A percentile compares a stretch with the other conserved stretches of the same genome.
These are phyloP conservation scores for Apodospora peruviana DNA, from an alignment of 495 filamentous ascomycete species.

Conservation along the genomic window DNA sequence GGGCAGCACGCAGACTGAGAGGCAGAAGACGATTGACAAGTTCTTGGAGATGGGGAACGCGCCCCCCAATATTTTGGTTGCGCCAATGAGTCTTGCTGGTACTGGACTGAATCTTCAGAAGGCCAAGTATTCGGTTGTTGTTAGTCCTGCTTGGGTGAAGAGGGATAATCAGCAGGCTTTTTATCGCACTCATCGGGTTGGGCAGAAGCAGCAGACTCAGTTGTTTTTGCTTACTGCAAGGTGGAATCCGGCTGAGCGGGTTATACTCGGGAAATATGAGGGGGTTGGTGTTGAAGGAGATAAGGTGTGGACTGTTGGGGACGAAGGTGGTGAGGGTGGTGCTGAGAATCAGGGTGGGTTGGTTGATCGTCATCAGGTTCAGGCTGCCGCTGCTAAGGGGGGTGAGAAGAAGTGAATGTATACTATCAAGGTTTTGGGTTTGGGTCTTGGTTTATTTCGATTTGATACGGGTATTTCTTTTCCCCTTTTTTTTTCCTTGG, in stretches of 20 bases:
- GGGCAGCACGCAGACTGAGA: background rate
- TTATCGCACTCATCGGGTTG: conserved; percentile 19
- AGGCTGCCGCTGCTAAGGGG: background rate
- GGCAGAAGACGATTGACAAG: conserved; percentile 6
- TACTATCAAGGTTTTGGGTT: background rate
- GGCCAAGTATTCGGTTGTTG: conserved; percentile 18
- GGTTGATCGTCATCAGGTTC: background rate
- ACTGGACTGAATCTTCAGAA: conserved; percentile 25
- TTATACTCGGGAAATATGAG: conserved; percentile 11
- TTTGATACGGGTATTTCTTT: no score
- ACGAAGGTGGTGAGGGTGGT: background rate
- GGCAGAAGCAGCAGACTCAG: conserved; percentile 13
- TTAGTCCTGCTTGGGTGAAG: conserved; percentile 21
- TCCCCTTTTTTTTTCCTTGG: background rate
- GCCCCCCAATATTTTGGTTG: conserved; percentile 19
- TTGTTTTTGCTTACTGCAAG: conserved; percentile 11
- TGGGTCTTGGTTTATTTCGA: background rate
- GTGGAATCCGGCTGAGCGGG: conserved; percentile 20
- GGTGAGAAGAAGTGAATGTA: background rate
- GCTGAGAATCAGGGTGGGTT: background rate
- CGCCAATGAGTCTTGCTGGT: conserved; percentile 15
- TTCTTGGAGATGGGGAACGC: conserved; percentile 14
- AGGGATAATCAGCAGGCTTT: conserved; percentile 24
- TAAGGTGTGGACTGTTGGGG: conserved; percentile 1
- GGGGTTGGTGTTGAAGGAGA: conserved; percentile 5